These are phyloP conservation scores for Brassica juncea DNA, from an alignment of 345 rosid species.

Conservation along the genomic window DNA sequence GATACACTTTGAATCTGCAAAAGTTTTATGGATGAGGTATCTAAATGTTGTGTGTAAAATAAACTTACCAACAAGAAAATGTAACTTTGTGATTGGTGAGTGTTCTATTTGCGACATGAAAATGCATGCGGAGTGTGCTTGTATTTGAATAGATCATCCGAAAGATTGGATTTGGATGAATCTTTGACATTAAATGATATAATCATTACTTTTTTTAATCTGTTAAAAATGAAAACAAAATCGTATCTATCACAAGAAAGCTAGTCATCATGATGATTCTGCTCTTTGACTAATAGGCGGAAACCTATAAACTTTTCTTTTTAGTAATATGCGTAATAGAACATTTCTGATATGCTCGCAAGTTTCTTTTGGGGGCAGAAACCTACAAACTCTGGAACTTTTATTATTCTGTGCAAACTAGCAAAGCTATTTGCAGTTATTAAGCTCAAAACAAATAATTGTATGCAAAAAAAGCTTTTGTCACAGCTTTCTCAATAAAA, in stretches of 20 bases:
- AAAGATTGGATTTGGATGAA: slow-evolving; percentile 22
- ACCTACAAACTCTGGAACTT: neutral
- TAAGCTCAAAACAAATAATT: too few relatives aligned
- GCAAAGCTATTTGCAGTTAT: too few relatives aligned
- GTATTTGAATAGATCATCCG: neutral
- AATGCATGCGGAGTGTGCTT: slow-evolving; percentile 22
- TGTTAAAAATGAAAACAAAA: neutral
- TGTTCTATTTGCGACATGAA: neutral
- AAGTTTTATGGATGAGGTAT: neutral
- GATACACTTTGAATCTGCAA: neutral
- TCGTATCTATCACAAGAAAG: slow-evolving; percentile 36
- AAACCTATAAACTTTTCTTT: slow-evolving; percentile 21
- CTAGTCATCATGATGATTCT: slow-evolving; percentile 36
- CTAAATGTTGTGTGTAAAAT: neutral
- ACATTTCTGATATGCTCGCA: neutral
- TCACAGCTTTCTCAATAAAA: neutral
- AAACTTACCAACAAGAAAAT: neutral
- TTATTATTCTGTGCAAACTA: too few relatives aligned
- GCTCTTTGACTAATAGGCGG: slow-evolving; percentile 32
- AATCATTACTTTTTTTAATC: slow-evolving; percentile 12
- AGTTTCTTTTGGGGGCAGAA: neutral
- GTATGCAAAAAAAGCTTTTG: too few relatives aligned
- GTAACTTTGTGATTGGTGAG: neutral
- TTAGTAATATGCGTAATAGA: neutral
- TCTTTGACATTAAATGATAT: slow-evolving; percentile 35